These are phyloP conservation scores for Nannochloris sp. DNA, from an alignment of 139 green algal genomes.

Conservation along the genomic window DNA sequence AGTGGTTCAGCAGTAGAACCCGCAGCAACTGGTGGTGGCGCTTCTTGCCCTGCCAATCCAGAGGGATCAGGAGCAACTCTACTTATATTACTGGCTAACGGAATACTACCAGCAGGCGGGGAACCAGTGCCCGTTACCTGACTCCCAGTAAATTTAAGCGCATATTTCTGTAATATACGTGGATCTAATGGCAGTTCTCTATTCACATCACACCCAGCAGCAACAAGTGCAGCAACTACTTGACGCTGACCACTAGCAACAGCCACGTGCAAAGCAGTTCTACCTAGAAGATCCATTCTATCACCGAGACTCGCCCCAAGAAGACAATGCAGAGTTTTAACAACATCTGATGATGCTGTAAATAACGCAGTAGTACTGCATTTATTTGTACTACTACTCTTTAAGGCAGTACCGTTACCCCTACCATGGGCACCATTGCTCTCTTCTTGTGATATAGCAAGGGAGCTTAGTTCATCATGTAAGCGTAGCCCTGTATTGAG, in stretches of 20 bases:
- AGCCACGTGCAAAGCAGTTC: background rate
- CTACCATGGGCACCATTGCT: background rate
- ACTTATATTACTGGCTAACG: no score
- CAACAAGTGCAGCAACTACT: background rate
- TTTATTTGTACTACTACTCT: no score
- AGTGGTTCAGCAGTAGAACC: background rate
- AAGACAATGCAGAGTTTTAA: background rate
- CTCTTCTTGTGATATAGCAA: background rate
- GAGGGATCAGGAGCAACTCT: no score
- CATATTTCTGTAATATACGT: no score
- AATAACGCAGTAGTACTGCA: background rate
- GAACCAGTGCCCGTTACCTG: no score
- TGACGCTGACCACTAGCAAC: background rate
- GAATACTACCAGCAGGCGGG: no score
- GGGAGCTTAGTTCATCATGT: background rate
- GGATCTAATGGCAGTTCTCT: no score
- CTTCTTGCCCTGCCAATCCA: no score
- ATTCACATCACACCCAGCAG: conserved; percentile 11
- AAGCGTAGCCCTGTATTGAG: background rate
- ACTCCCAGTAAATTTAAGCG: no score
- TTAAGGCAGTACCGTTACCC: background rate
- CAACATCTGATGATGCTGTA: background rate
- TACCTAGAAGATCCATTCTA: background rate
- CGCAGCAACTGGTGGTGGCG: no score
- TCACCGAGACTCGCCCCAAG: background rate